Conservation (phyloP, 1,284 basidiomycete species). For the Apiotrichum sp. region DNA sequence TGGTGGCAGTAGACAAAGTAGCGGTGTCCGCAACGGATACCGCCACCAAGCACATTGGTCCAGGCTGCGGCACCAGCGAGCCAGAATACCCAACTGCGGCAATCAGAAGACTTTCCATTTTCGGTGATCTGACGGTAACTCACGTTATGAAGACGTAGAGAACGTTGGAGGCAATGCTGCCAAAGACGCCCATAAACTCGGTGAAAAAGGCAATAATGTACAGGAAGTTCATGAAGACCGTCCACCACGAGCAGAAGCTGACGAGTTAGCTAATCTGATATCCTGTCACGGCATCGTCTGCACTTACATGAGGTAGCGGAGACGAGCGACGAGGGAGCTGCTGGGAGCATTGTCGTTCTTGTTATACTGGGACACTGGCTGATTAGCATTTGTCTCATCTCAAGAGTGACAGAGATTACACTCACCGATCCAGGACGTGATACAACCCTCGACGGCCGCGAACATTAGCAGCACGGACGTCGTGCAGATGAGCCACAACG, state of each 20-base stretch:
- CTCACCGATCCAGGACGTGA: slow-evolving; percentile 32
- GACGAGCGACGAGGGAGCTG: slow-evolving; percentile 36
- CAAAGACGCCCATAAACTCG: slow-evolving; percentile 24
- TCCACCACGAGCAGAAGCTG: slow-evolving; percentile 47
- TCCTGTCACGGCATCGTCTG: background rate
- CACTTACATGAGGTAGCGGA: slow-evolving; percentile 33
- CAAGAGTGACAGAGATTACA: background rate
- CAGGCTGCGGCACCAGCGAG: slow-evolving; percentile 38
- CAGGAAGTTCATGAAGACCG: slow-evolving; percentile 37
- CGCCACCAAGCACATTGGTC: slow-evolving; percentile 41
- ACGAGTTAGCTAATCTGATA: background rate
- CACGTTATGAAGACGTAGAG: slow-evolving; percentile 42
- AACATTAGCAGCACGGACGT: slow-evolving; percentile 39
- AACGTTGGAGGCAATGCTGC: slow-evolving; percentile 38
- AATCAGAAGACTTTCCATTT: background rate
- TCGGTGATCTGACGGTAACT: slow-evolving; percentile 8
- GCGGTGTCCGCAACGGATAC: slow-evolving; percentile 27
- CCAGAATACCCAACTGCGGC: slow-evolving; percentile 47
- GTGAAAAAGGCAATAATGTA: slow-evolving; percentile 43
- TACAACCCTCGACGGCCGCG: slow-evolving; percentile 40
- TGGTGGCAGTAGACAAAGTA: slow-evolving; percentile 35
- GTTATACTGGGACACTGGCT: slow-evolving; percentile 29
- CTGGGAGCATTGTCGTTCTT: slow-evolving; percentile 30
- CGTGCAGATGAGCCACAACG: background rate
- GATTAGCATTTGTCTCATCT: background rate